Evolutionary conservation across 495 filamentous ascomycete species (phyloP).

Genomic region (Hypoxylon lienhwacheense): DNA sequence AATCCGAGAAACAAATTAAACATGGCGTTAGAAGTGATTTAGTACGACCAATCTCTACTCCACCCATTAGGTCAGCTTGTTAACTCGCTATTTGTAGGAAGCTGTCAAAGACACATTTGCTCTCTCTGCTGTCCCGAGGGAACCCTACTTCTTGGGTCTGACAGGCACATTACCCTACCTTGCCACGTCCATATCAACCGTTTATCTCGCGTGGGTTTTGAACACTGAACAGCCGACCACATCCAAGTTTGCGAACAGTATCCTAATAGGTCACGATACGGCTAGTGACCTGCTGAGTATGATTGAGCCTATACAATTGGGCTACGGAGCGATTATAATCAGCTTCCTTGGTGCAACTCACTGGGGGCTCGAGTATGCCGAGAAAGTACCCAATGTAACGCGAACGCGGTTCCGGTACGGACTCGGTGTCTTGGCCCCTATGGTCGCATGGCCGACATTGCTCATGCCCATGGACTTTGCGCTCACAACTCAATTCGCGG

Average conservation of each 20-base stretch:
- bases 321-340: conserved; percentile 91
- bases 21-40: conserved; percentile 71
- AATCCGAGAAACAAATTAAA: conserved; percentile 58
- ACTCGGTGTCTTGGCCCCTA: conserved; percentile 78
- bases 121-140: conserved; percentile 72
- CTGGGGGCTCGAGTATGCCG: conserved; percentile 78
- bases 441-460: conserved; percentile 91
- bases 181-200: conserved; percentile 82
- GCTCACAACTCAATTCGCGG: conserved; percentile 84
- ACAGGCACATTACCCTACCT: conserved; percentile 91
- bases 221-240: conserved; percentile 64
- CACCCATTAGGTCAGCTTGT: background rate
- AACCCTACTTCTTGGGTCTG: conserved; percentile 79
- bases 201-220: conserved; percentile 82
- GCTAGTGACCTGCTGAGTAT: conserved; percentile 75
- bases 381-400: conserved; percentile 37
- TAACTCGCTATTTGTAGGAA: conserved; percentile 53
- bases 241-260: conserved; percentile 53
- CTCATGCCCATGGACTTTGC: conserved; percentile 86
- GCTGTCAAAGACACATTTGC: conserved; percentile 87
- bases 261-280: conserved; percentile 67
- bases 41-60: conserved; percentile 53
- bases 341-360: conserved; percentile 96
- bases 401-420: conserved; percentile 67
- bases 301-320: conserved; percentile 88